Evolutionary conservation across 2,329 filamentous ascomycete species (phyloP).

Genomic region (Botryosphaeria dothidea): DNA sequence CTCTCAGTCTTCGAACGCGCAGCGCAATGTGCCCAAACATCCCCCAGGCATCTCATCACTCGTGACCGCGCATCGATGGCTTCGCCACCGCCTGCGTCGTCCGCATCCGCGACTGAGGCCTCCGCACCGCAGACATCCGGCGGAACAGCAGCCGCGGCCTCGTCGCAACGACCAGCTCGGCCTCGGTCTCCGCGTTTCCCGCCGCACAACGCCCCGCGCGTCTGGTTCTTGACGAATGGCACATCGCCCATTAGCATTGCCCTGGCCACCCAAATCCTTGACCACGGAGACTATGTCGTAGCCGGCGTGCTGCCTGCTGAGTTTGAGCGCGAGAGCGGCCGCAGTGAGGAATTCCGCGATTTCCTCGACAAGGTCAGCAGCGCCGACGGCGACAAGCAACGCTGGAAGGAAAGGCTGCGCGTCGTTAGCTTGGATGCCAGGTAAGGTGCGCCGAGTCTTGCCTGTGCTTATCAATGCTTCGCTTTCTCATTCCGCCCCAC

Average conservation of each 20-base stretch:
- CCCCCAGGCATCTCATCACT: not conserved
- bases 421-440: slow-evolving; percentile 61
- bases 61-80: slow-evolving; percentile 3
- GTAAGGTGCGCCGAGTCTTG: slow-evolving; percentile 32
- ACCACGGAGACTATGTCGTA: slow-evolving; percentile 89
- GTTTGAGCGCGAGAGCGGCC: slow-evolving; percentile 67
- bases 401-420: slow-evolving; percentile 77
- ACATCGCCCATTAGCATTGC: slow-evolving; percentile 83
- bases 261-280: slow-evolving; percentile 76
- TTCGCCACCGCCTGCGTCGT: slow-evolving; percentile 7
- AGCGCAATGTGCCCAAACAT: not conserved
- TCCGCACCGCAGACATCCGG: not conserved
- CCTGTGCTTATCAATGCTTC: not conserved
- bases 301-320: slow-evolving; percentile 78
- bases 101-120: not conserved
- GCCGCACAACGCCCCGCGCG: slow-evolving; percentile 68
- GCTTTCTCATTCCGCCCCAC: not conserved
- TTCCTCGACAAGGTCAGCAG: slow-evolving; percentile 64
- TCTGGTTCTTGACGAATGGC: slow-evolving; percentile 90
- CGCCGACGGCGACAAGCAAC: slow-evolving; percentile 61
- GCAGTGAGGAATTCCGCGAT: slow-evolving; percentile 76
- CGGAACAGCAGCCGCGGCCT: not conserved
- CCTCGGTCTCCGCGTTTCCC: slow-evolving; percentile 55
- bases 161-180: slow-evolving; percentile 33
- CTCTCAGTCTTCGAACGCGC: not conserved